Conservation (phyloP, 1,284 basidiomycete genomes). For the Sutorius eximius region DNA sequence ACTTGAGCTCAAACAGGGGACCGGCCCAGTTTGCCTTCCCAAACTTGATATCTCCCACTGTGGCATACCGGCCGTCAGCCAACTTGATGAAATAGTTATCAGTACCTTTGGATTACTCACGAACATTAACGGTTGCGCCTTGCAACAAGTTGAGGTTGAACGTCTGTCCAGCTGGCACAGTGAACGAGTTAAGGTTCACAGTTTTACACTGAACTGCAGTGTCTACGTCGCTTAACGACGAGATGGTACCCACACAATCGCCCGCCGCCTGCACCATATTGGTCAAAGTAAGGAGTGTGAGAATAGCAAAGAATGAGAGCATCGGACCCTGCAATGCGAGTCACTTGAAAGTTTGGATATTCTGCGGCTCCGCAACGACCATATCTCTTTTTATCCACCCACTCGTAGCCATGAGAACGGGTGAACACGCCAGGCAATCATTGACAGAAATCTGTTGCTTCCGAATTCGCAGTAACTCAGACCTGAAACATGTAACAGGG, state of each 20-base stretch:
- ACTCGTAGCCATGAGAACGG: not conserved
- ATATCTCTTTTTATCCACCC: slow-evolving; percentile 3
- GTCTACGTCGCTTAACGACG: slow-evolving; percentile 36
- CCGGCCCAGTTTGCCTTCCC: slow-evolving; percentile 42
- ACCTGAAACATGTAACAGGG: not conserved
- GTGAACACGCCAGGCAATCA: not conserved
- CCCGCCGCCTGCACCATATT: slow-evolving; percentile 13
- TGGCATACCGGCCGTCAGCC: not conserved
- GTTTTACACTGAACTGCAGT: slow-evolving; percentile 35
- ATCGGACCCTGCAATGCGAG: slow-evolving; percentile 10
- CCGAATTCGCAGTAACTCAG: not conserved
- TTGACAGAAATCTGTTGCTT: not conserved
- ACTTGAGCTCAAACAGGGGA: slow-evolving; percentile 38
- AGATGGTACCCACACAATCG: slow-evolving; percentile 35
- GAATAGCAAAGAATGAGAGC: slow-evolving; percentile 12
- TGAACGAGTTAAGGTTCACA: slow-evolving; percentile 39
- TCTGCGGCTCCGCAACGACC: not conserved
- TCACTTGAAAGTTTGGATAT: not conserved
- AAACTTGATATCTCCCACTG: slow-evolving; percentile 49
- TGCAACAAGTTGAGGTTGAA: slow-evolving; percentile 40
- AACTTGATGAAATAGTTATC: not conserved
- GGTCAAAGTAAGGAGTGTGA: slow-evolving; percentile 23
- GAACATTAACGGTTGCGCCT: slow-evolving; percentile 44
- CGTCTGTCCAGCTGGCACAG: slow-evolving; percentile 45
- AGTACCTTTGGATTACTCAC: slow-evolving; percentile 17